Conservation (phyloP, 179 eudicot genomes). For the Gypsophila paniculata region DNA sequence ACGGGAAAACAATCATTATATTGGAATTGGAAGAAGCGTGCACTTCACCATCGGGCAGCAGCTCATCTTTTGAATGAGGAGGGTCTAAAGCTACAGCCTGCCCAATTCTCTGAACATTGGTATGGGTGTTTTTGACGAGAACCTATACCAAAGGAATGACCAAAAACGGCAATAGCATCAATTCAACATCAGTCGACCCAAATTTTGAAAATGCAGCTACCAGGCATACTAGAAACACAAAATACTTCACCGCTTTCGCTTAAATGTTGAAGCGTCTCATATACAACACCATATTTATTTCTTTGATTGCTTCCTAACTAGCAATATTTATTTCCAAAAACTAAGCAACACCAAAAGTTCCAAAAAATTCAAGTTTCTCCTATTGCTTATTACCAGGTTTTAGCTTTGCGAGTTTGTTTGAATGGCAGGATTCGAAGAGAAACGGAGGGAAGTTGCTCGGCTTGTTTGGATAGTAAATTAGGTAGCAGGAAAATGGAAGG, state of each 20-base stretch:
- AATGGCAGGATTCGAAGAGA: too few species aligned
- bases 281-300: neutral
- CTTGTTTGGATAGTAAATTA: too few species aligned
- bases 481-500: too few species aligned
- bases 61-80: conserved; percentile 35
- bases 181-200: neutral
- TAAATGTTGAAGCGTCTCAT: neutral
- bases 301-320: too few species aligned
- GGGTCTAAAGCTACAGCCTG: conserved; percentile 79
- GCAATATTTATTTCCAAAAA: too few species aligned
- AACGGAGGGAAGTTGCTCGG: too few species aligned
- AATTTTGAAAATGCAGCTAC: neutral
- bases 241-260: neutral
- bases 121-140: conserved; percentile 52
- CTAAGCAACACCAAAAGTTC: too few species aligned
- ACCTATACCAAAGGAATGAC: conserved; percentile 33
- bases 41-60: conserved; percentile 27
- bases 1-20: conserved; percentile 60
- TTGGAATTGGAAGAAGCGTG: conserved; percentile 26
- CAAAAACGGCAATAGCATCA: conserved; percentile 5
- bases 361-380: too few species aligned
- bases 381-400: too few species aligned
- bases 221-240: neutral
- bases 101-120: conserved; percentile 49
- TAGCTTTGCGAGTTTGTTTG: too few species aligned